Base-by-base conservation (phyloP, 495 filamentous ascomycete species). In the Aspergillus homomorphus region DNA sequence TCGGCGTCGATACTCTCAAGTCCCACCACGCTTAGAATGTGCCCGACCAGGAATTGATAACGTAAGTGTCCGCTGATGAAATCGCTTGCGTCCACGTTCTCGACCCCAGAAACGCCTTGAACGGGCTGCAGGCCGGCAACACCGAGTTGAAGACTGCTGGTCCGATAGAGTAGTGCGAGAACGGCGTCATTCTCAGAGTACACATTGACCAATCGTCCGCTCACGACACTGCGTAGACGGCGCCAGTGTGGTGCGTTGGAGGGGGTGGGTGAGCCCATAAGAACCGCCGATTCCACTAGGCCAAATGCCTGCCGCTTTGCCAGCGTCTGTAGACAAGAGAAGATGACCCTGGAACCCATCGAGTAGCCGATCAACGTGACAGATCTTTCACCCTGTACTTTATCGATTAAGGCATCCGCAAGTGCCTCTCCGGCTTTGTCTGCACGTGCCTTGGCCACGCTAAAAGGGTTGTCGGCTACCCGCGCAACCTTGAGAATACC, bases 401-500 rank as follows among this genome's bases (percentile, higher is more conserved):
- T 91, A 72, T 89, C 92, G 61, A 94, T 89, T 51, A 98, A 73
- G 15, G 91, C 86, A 68, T 98, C 92, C 4, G 93, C 92, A 0
- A 98, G 83, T 14, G 91, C 84, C 33, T 82, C 73, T 0, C 94
- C 94, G 0, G 90, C 88, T 73, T 97, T 98, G 64, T 97, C 92
- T 20, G 89, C 85, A 50, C 91, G 82, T 26, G 85, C 78, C 69
- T 89, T 92, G 10, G 87, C 90, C 30, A 94, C 80, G 54, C 81
- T 89, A 80, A 96, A 98, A 0, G 90, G 90, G 70, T 96, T 96
- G 64, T 97, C 94, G 28, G 96, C 82, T 22, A 96, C 76, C 30
- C 87, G 82, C 54, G 88, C 85, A 48, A 93, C 80, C 69, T 95
- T 92, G 54, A 96, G 68, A 5, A 98, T 73, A 38, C 82, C 80